Evolutionary conservation across 148 eudicot genomes (phyloP).

Genomic region (Limonium bicolor): DNA sequence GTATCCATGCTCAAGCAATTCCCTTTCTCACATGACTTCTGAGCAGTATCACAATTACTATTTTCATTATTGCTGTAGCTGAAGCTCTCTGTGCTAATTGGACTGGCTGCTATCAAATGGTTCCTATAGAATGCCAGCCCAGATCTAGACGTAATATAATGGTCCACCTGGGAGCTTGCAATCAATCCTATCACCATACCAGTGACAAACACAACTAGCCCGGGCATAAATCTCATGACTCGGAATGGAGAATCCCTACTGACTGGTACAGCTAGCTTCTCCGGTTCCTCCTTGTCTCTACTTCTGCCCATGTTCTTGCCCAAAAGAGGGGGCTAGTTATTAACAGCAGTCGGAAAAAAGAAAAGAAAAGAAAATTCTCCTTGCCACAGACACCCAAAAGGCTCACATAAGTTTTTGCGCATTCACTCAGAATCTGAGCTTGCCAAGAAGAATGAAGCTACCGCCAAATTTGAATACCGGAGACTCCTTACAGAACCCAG

Average conservation of each 20-base stretch:
- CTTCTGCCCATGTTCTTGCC: slow-evolving; percentile 2
- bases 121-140: slow-evolving; percentile 12
- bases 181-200: slow-evolving; percentile 60
- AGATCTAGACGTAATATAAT: slow-evolving; percentile 17
- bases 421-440: too few relatives aligned
- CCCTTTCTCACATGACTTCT: slow-evolving; percentile 15
- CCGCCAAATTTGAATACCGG: too few relatives aligned
- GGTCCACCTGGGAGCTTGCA: slow-evolving; percentile 48
- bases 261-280: slow-evolving; percentile 5
- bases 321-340: too few relatives aligned
- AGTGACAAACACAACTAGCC: slow-evolving; percentile 39
- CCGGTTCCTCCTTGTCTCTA: slow-evolving; percentile 4
- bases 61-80: background rate
- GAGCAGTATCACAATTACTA: slow-evolving; percentile 9
- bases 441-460: too few relatives aligned
- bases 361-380: too few relatives aligned
- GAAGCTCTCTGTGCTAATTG: background rate
- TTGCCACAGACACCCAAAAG: too few relatives aligned
- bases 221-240: slow-evolving; percentile 24
- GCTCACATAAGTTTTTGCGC: too few relatives aligned
- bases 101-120: slow-evolving; percentile 4
- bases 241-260: slow-evolving; percentile 39
- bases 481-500: too few relatives aligned
- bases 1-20: slow-evolving; percentile 30
- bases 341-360: too few relatives aligned